These are phyloP conservation scores for Xylariales sp. DNA, from an alignment of 2,329 filamentous ascomycete species.

Conservation along the genomic window DNA sequence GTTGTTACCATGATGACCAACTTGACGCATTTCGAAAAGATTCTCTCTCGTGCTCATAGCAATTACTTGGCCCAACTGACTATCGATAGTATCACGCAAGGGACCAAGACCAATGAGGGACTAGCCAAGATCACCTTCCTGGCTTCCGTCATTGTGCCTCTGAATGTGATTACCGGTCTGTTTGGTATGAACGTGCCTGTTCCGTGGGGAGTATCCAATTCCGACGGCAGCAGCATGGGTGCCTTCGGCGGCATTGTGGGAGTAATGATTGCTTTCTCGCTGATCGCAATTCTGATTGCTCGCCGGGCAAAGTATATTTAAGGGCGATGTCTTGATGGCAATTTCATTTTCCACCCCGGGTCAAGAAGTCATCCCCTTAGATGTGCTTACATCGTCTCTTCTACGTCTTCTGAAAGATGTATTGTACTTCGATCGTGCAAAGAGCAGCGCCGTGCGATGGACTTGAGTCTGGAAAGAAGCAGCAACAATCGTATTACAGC, in stretches of 20 bases:
- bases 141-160: slow-evolving; percentile 90
- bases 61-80: slow-evolving; percentile 95
- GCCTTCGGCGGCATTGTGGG: slow-evolving; percentile 61
- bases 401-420: too few species aligned
- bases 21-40: slow-evolving; percentile 93
- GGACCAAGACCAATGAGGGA: slow-evolving; percentile 81
- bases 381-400: too few species aligned
- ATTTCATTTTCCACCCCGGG: too few species aligned
- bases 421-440: too few species aligned
- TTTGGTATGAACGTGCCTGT: slow-evolving; percentile 86
- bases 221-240: slow-evolving; percentile 34
- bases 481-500: too few species aligned
- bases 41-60: slow-evolving; percentile 87
- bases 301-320: slow-evolving; percentile 42
- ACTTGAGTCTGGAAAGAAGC: too few species aligned
- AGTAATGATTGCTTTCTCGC: slow-evolving; percentile 50
- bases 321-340: not conserved
- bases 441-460: too few species aligned
- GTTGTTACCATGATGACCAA: slow-evolving; percentile 99
- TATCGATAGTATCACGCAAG: slow-evolving; percentile 85
- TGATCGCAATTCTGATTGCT: slow-evolving; percentile 41
- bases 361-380: too few species aligned
- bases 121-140: slow-evolving; percentile 94
- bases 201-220: slow-evolving; percentile 52
- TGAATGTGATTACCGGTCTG: slow-evolving; percentile 85